Evolutionary conservation across 2,329 filamentous ascomycete genomes (phyloP).

Genomic region (Aspergillus clavatus): DNA sequence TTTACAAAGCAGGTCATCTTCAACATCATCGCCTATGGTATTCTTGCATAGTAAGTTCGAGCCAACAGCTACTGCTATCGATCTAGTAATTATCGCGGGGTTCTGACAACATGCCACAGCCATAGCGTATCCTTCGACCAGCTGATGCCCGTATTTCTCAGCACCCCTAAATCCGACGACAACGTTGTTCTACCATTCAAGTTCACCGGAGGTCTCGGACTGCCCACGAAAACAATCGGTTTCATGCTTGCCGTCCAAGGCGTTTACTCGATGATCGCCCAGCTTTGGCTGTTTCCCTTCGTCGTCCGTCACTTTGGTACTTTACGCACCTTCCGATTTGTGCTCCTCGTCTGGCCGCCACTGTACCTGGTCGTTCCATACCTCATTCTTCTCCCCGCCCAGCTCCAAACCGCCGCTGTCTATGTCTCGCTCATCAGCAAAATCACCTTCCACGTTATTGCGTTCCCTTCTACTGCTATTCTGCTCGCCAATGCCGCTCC

Average conservation of each 20-base stretch:
- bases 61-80: constrained; percentile 1
- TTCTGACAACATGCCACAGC: constrained; percentile 48
- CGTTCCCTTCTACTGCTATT: constrained; percentile 86
- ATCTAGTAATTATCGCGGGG: constrained; percentile 40
- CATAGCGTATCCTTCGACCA: constrained; percentile 97
- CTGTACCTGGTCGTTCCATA: constrained; percentile 88
- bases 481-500: constrained; percentile 85
- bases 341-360: constrained; percentile 76
- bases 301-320: constrained; percentile 71
- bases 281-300: constrained; percentile 76
- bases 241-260: constrained; percentile 86
- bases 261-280: constrained; percentile 80
- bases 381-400: constrained; percentile 72
- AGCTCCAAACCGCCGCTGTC: constrained; percentile 67
- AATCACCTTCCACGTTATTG: constrained; percentile 84
- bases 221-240: constrained; percentile 79
- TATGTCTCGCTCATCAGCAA: constrained; percentile 81
- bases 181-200: constrained; percentile 70
- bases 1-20: constrained; percentile 83
- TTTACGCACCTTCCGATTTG: constrained; percentile 73
- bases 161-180: constrained; percentile 54
- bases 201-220: constrained; percentile 80
- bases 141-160: constrained; percentile 86
- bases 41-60: constrained; percentile 81
- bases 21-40: constrained; percentile 84